Conservation (phyloP, 2,329 filamentous ascomycete species). For the Colletotrichum sp. region DNA sequence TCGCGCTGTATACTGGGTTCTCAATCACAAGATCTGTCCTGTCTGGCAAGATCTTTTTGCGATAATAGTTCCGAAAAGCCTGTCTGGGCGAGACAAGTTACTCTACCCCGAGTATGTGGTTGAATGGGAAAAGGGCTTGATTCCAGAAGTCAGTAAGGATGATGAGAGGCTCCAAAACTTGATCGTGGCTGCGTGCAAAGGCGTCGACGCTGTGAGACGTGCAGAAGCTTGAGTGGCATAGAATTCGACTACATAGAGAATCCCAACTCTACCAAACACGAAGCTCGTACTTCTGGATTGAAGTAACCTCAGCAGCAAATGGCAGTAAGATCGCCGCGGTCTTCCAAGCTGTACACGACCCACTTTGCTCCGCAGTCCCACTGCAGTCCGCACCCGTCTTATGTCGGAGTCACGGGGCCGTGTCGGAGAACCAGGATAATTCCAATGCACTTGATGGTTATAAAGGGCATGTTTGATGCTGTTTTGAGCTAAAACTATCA, state of each 20-base stretch:
- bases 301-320: neutral
- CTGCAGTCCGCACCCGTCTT: neutral
- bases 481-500: neutral
- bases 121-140: neutral
- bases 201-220: neutral
- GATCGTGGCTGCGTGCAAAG: constrained; percentile 1
- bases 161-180: neutral
- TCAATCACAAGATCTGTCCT: neutral
- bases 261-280: neutral
- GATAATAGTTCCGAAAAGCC: neutral
- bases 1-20: neutral
- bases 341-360: neutral
- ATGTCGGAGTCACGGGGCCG: neutral
- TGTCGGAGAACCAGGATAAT: neutral
- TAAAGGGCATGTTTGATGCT: neutral
- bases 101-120: neutral
- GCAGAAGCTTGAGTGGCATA: neutral
- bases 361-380: neutral
- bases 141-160: neutral
- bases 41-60: neutral
- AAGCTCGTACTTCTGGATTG: neutral
- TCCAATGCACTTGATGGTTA: neutral
- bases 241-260: neutral
- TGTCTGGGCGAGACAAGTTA: neutral
- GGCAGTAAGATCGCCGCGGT: neutral